A percentile compares a stretch with the other conserved stretches of the same genome.
Conservation (phyloP, 495 filamentous ascomycete species). For the Trichoderma asperelloides region DNA sequence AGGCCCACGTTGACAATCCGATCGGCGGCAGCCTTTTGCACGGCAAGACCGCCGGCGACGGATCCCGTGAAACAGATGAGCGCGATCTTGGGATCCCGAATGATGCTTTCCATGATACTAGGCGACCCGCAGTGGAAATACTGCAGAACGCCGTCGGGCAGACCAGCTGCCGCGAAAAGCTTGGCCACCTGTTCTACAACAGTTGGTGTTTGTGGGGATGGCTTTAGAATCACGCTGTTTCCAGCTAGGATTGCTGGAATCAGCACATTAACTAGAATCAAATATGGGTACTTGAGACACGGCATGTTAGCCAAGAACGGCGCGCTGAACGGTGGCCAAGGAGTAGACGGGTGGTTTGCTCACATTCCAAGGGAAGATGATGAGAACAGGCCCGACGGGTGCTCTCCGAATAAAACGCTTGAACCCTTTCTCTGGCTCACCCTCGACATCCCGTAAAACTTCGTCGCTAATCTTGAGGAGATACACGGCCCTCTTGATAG, state of each 20-base stretch:
- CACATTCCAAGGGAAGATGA: conserved; percentile 95
- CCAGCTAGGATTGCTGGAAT: conserved; percentile 81
- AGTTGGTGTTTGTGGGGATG: conserved; percentile 88
- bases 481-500: conserved; percentile 71
- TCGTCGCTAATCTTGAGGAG: conserved; percentile 69
- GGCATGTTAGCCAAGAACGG: neutral
- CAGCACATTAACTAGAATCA: conserved; percentile 83
- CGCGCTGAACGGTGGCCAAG: neutral
- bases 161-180: conserved; percentile 67
- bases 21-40: conserved; percentile 75
- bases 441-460: conserved; percentile 62
- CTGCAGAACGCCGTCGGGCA: conserved; percentile 74
- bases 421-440: conserved; percentile 77
- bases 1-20: conserved; percentile 75
- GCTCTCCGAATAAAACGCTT: conserved; percentile 80
- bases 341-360: conserved; percentile 21
- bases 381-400: conserved; percentile 72
- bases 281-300: conserved; percentile 67
- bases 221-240: conserved; percentile 85
- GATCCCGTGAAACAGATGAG: conserved; percentile 92
- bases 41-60: conserved; percentile 70
- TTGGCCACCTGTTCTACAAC: conserved; percentile 71
- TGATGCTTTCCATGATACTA: conserved; percentile 57
- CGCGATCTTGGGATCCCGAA: conserved; percentile 62
- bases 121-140: conserved; percentile 80